A percentile compares a stretch with the other conserved stretches of the same genome.
Evolutionary conservation across 306 rosid species (phyloP).

Genomic region (Hylodesmum podocarpum): DNA sequence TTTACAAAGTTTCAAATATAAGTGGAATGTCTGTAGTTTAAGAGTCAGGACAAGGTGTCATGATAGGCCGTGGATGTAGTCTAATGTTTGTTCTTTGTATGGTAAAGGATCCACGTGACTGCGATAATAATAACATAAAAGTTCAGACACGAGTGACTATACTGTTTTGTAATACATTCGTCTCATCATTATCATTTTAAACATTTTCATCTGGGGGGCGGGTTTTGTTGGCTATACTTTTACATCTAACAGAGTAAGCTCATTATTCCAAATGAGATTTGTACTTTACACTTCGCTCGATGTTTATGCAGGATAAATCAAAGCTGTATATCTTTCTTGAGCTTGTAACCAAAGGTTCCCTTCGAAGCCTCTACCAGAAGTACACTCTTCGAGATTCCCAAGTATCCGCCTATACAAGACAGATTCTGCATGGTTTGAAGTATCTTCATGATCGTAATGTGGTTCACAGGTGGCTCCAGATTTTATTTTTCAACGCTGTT

Average conservation of each 20-base stretch:
- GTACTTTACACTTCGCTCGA: slow-evolving; percentile 20
- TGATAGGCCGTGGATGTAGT: slow-evolving; percentile 11
- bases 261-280: slow-evolving; percentile 18
- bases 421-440: slow-evolving; percentile 86
- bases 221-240: slow-evolving; percentile 4
- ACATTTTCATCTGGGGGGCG: not conserved
- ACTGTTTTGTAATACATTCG: not conserved
- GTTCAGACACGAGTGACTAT: not conserved
- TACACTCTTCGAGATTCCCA: slow-evolving; percentile 74
- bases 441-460: slow-evolving; percentile 87
- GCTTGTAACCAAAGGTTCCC: slow-evolving; percentile 91
- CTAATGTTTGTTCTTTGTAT: not conserved
- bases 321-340: slow-evolving; percentile 84
- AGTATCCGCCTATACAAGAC: slow-evolving; percentile 87
- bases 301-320: slow-evolving; percentile 71
- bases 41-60: not conserved
- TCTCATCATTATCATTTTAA: not conserved
- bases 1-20: not conserved
- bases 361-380: slow-evolving; percentile 59
- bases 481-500: not conserved
- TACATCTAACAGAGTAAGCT: slow-evolving; percentile 10
- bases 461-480: slow-evolving; percentile 77
- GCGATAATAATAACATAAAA: not conserved
- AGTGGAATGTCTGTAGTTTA: not conserved
- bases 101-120: not conserved